Evolutionary conservation across 306 rosid species (phyloP).

Genomic region (Vachellia pachyceras): DNA sequence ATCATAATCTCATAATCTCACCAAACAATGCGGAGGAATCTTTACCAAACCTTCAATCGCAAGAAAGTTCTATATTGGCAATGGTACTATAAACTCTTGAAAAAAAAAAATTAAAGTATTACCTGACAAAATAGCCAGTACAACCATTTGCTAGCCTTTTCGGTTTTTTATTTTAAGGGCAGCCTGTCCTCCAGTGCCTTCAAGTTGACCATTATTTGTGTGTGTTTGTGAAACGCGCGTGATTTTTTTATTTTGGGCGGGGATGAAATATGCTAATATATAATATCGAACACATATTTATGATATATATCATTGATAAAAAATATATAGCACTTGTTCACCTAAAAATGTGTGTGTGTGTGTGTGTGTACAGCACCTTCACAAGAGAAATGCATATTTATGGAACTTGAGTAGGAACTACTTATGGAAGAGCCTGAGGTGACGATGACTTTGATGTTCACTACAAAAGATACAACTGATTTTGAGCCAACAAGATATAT

Average conservation of each 20-base stretch:
- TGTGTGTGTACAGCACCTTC: too few species aligned
- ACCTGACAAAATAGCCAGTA: slow-evolving; percentile 2
- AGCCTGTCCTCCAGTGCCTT: slow-evolving; percentile 8
- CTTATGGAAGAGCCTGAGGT: not conserved
- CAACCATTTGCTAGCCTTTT: not conserved
- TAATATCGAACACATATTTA: not conserved
- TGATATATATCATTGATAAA: slow-evolving; percentile 10
- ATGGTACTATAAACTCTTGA: slow-evolving; percentile 23
- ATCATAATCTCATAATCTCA: not conserved
- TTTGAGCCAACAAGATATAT: not conserved
- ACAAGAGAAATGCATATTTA: not conserved
- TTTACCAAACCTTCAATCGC: slow-evolving; percentile 23
- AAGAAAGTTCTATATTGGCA: slow-evolving; percentile 11
- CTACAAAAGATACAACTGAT: not conserved
- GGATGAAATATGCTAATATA: not conserved
- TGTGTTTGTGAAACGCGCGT: too few species aligned
- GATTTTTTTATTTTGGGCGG: too few species aligned
- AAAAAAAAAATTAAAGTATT: not conserved
- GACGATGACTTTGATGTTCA: not conserved
- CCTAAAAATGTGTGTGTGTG: too few species aligned
- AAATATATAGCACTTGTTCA: not conserved
- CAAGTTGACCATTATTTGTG: slow-evolving; percentile 50
- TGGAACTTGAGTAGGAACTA: slow-evolving; percentile 8
- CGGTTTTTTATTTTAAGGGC: slow-evolving; percentile 9
- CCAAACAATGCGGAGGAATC: slow-evolving; percentile 14